Evolutionary conservation across 495 filamentous ascomycete species (phyloP), one percentile per base, ranked within the genome.

Genomic region (Podospora didyma): DNA sequence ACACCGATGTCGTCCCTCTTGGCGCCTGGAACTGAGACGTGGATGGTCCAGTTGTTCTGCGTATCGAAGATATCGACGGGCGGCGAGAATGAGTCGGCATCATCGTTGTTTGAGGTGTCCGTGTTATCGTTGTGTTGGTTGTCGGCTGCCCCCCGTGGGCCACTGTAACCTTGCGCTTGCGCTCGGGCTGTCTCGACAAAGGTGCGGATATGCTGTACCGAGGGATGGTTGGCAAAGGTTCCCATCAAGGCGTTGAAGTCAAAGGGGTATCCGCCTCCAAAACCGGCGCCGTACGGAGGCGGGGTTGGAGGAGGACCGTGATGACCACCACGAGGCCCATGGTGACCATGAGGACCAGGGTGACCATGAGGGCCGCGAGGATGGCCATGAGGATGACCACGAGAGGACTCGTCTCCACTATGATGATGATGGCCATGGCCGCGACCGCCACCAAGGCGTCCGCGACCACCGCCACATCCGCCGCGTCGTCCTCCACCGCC

Each of bases 1-100:
- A 95, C 82, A 47, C 79, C 86, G 16, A 93, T 75, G 65, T 95
- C 88, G 58, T 88, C 79, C 65, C 89, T 91, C 71, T 84, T 84
- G 7, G 86, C 88, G 17, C 90, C 90, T 1, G 90, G 86, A 0
- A 93, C 72, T 1, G 88, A 86, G 42, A 89, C 69, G 64, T 93
- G 89, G 20, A 93, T 67, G 12, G 87, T 73, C 65, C 81, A 92
- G 46, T 74, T 69, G 46, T 73, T 72, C 28, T 79, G 70, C 11
- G 86, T 87, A 66, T 86, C 80, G 75, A 92, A 93, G 54, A 92
- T 73, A 58, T 93, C 88, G 49, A 84, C 77, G 3, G 82, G 78
- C 4, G 89, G 90, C 5, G 62, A 65, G 66, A 91, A 91, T 31
- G 26, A 31, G 3, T 31, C 26, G 26, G 9, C 26, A 31, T 31